phyloP scores from a whole-genome alignment of 352 stramenopile species.

The Aphanomyces invadans region DNA sequence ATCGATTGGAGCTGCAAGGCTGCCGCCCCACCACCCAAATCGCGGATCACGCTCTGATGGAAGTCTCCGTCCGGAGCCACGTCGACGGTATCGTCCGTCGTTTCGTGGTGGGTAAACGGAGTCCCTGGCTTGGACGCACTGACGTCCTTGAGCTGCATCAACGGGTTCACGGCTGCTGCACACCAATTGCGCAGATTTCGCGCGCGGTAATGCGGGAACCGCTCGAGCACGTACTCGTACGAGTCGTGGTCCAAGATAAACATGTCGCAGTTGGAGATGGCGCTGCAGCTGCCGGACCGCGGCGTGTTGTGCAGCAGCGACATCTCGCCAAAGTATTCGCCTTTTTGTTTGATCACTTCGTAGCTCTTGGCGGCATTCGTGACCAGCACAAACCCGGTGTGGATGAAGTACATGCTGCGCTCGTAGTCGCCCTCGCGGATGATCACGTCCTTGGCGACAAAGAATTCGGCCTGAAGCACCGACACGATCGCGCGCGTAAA shows the following conservation, averaged over 20 bases:
- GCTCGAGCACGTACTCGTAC: conserved; percentile 58
- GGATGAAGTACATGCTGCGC: conserved; percentile 74
- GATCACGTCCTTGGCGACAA: conserved; percentile 66
- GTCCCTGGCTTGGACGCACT: too few species aligned
- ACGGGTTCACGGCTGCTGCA: background rate
- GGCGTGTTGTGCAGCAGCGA: conserved; percentile 67
- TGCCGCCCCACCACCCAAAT: too few species aligned
- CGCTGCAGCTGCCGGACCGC: conserved; percentile 59
- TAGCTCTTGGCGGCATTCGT: conserved; percentile 45
- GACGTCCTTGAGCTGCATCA: background rate
- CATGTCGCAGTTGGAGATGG: conserved; percentile 55
- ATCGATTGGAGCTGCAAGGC: conserved; percentile 6
- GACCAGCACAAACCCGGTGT: conserved; percentile 46
- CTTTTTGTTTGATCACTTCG: conserved; percentile 62
- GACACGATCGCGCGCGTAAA: conserved; percentile 55
- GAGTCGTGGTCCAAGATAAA: conserved; percentile 70
- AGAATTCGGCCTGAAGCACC: conserved; percentile 64
- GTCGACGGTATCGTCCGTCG: too few species aligned
- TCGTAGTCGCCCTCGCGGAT: conserved; percentile 69
- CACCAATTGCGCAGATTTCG: conserved; percentile 64
- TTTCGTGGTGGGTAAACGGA: too few species aligned
- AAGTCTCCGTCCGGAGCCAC: too few species aligned
- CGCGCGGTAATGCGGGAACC: conserved; percentile 65
- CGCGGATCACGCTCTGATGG: too few species aligned
- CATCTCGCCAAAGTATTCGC: conserved; percentile 71